Conservation (phyloP, 306 rosid genomes). For the Fragaria iinumae region DNA sequence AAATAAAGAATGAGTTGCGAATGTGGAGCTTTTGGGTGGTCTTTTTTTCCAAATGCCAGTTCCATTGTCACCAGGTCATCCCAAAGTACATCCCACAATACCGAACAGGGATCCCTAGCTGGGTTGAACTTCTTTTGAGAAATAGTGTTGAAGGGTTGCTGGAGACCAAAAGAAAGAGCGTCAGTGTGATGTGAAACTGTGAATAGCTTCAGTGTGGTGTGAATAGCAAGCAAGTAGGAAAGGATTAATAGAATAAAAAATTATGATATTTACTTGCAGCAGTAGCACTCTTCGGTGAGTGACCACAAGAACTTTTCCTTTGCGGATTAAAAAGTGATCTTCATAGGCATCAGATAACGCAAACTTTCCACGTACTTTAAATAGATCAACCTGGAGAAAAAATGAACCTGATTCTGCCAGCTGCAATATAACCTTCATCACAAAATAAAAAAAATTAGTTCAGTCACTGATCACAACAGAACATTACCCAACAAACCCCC, state of each 20-base stretch:
- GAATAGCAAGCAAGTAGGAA: not conserved
- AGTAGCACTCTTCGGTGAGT: conserved; percentile 82
- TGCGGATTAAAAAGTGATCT: conserved; percentile 88
- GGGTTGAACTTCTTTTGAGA: conserved; percentile 94
- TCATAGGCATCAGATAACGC: conserved; percentile 97
- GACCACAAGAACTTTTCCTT: conserved; percentile 75
- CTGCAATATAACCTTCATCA: conserved; percentile 84
- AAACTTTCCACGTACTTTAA: conserved; percentile 97
- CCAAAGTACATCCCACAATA: conserved; percentile 90
- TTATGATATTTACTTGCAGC: conserved; percentile 69
- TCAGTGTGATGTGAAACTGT: not conserved
- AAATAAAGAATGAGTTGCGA: conserved; percentile 66
- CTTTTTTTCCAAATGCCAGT: conserved; percentile 72
- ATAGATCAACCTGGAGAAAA: conserved; percentile 94
- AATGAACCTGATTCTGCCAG: conserved; percentile 97
- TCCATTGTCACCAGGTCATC: conserved; percentile 77
- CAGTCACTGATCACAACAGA: not conserved
- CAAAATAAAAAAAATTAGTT: conserved; percentile 26
- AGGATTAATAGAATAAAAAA: conserved; percentile 4
- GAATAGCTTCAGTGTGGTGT: not conserved
- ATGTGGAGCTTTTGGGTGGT: conserved; percentile 62
- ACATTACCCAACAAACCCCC: conserved; percentile 12
- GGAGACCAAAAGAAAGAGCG: conserved; percentile 28
- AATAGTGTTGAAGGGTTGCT: conserved; percentile 91
- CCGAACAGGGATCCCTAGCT: conserved; percentile 92